Evolutionary conservation across 2,329 filamentous ascomycete genomes (phyloP).

Genomic region (Trichophaea hybrida): DNA sequence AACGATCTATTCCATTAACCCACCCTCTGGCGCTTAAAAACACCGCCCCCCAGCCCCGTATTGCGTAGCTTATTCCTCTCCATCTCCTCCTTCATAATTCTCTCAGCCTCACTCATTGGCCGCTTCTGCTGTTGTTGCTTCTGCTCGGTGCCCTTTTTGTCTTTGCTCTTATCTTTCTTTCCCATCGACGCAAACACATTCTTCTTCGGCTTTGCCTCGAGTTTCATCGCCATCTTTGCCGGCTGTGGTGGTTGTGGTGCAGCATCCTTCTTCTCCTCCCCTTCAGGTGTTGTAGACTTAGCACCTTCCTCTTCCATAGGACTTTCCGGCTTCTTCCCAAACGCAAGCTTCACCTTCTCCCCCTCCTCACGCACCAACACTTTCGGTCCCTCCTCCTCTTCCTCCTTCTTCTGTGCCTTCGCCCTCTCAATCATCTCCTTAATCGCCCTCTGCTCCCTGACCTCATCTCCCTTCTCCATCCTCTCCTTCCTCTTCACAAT

Average conservation of each 20-base stretch:
- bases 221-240: constrained; percentile 48
- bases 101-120: constrained; percentile 67
- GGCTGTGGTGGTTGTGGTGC: constrained; percentile 11
- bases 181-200: constrained; percentile 53
- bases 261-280: constrained; percentile 10
- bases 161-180: constrained; percentile 64
- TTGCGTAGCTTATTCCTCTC: constrained; percentile 51
- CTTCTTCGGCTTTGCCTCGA: constrained; percentile 53
- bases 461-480: constrained; percentile 80
- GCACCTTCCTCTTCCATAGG: constrained; percentile 8
- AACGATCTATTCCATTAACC: not conserved
- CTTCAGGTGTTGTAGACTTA: constrained; percentile 28
- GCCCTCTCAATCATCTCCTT: constrained; percentile 62
- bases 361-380: constrained; percentile 45
- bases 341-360: constrained; percentile 57
- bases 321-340: constrained; percentile 31
- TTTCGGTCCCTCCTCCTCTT: constrained; percentile 35
- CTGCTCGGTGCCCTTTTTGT: constrained; percentile 36
- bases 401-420: constrained; percentile 37
- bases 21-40: constrained; percentile 24
- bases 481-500: constrained; percentile 63
- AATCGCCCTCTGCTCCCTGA: constrained; percentile 70
- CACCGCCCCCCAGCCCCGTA: constrained; percentile 9
- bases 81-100: constrained; percentile 77
- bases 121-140: constrained; percentile 52